A percentile compares a stretch with the other conserved stretches of the same genome.
Conservation (phyloP, 129 eudicot species). For the Apium graveolens region DNA sequence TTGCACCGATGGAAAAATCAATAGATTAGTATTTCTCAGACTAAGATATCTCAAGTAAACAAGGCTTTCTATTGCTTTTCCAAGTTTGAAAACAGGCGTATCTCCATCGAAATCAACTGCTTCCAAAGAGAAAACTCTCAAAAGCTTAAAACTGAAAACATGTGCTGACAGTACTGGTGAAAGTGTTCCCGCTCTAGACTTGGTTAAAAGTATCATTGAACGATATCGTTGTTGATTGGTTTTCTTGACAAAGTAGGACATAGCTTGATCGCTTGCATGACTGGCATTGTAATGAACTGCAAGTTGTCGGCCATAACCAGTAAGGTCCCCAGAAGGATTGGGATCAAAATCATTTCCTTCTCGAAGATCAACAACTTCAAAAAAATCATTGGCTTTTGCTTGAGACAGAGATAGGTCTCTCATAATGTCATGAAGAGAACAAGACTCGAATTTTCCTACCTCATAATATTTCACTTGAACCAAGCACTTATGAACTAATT, state of each 20-base stretch:
- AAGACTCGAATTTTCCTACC: background rate
- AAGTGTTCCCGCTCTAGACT: background rate
- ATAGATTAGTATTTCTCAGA: background rate
- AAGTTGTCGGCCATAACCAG: background rate
- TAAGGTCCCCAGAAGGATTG: background rate
- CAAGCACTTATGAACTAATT: background rate
- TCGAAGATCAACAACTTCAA: background rate
- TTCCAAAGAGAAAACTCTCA: background rate
- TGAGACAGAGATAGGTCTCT: background rate
- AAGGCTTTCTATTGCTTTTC: background rate
- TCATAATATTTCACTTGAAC: background rate
- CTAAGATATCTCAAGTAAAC: background rate
- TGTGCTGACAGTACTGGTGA: background rate
- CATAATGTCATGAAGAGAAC: background rate
- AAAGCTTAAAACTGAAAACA: background rate
- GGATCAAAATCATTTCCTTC: background rate
- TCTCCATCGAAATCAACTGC: background rate
- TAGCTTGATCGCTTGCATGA: background rate
- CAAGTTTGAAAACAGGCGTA: background rate
- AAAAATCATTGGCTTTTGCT: background rate
- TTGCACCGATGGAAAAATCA: background rate
- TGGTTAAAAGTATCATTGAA: background rate
- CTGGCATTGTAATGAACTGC: background rate
- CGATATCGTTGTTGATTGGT: background rate
- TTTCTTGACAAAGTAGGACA: background rate